Evolutionary conservation across 805 yeast species (phyloP), one percentile per base, ranked within the genome.

Genomic region (Hanseniaspora nectarophila): DNA sequence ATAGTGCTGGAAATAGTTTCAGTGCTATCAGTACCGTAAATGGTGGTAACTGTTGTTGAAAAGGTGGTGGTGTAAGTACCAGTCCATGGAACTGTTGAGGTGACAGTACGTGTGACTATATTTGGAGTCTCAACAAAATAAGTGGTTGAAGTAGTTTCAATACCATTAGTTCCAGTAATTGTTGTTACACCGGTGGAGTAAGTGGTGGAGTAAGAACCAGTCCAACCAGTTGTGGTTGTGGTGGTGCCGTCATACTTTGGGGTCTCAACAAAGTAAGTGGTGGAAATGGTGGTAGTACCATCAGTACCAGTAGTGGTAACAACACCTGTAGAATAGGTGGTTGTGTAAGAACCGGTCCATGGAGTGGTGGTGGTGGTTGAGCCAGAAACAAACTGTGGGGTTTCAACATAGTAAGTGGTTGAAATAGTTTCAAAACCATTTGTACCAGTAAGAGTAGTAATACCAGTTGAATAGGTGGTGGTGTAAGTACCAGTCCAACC

Each of bases 181-280:
- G 57, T 55, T 16, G 50, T 38, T 20, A 37, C 31, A 15, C 39
- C 54, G 16, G 56, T 54, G 15, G 55, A 56, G 16, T 23, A 37
- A 3, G 55, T 55, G 12, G 50, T 5, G 13, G 21, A 6, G 6
- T 21, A n/a, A 12, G 21, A 9, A 23, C 9, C 42, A 38, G 42
- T 38, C 28, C 28, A 26, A 26, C 28, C 28, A 18, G 39, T 15
- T 3, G 39, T 35, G 6, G 42, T 38, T 9, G 26, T 38, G 31
- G 29, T 33, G 15, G 48, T 33, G 16, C 18, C 29, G 3, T 21
- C 39, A n/a, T 4, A 10, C 12, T 20, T 18, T 20, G 51, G 51
- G 4, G 45, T 47, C 12, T 38, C 45, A 31, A 43, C n/a, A 28
- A 18, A 29, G 23, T 39, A 37, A n/a, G 28, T 29, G 18, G 44